Percentiles rank a stretch among this genome's conserved stretches.
Conservation (phyloP, 192 early-diverging fungal species). For the Geosiphon pyriformis region DNA sequence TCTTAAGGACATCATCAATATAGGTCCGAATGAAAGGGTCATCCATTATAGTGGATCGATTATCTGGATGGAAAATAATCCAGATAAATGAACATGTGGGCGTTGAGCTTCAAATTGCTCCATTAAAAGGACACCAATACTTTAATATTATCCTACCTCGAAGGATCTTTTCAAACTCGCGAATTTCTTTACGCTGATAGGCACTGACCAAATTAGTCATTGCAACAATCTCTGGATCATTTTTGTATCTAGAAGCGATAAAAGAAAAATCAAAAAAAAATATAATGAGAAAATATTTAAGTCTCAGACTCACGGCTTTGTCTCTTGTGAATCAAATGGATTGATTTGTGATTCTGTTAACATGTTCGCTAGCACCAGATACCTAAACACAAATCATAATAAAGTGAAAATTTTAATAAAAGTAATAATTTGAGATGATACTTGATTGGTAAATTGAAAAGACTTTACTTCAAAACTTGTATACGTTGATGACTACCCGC, state of each 20-base stretch:
- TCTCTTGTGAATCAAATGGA: conserved; percentile 95
- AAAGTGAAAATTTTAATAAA: background rate
- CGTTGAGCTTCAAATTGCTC: no score
- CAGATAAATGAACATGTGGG: no score
- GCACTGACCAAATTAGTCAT: conserved; percentile 90
- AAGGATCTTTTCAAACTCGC: conserved; percentile 85
- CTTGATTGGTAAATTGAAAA: conserved; percentile 16
- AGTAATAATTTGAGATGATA: background rate
- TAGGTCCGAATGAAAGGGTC: conserved; percentile 88
- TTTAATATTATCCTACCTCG: no score
- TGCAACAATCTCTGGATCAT: conserved; percentile 85
- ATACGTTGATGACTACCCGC: conserved; percentile 91
- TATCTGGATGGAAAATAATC: conserved; percentile 33
- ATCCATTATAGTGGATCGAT: conserved; percentile 71
- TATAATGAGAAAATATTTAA: conserved; percentile 9
- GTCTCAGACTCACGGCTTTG: conserved; percentile 76
- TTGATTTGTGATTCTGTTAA: conserved; percentile 93
- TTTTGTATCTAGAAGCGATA: conserved; percentile 65
- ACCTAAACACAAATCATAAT: conserved; percentile 32
- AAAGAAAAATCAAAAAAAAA: conserved; percentile 3
- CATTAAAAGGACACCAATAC: no score
- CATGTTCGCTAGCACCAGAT: conserved; percentile 95
- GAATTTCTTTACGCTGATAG: conserved; percentile 84
- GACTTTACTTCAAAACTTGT: conserved; percentile 74
- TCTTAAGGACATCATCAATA: conserved; percentile 88